Evolutionary conservation across 805 yeast species (phyloP).

Genomic region (Suhomyces tanzawaensis): DNA sequence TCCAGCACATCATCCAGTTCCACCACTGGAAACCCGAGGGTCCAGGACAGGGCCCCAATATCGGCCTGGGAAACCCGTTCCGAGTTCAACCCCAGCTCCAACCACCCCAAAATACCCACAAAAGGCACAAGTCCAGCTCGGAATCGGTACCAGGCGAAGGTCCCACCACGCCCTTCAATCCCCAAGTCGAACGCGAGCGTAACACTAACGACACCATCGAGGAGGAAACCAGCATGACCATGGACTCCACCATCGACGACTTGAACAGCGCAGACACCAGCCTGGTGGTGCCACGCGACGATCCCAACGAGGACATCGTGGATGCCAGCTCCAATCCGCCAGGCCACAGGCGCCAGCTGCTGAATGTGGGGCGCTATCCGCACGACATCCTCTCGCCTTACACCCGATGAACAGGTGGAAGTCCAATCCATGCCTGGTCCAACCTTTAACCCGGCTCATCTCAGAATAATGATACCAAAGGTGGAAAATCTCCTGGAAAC

Average conservation of each 20-base stretch:
- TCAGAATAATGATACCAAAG: too few relatives aligned
- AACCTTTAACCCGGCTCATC: too few relatives aligned
- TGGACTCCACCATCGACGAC: constrained; percentile 13
- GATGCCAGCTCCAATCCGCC: constrained; percentile 8
- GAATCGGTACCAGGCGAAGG: constrained; percentile 21
- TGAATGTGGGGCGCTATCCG: constrained; percentile 28
- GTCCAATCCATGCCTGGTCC: too few relatives aligned
- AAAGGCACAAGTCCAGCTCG: constrained; percentile 34
- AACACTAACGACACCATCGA: constrained; percentile 8
- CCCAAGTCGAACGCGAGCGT: background rate
- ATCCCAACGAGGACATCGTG: constrained; percentile 9
- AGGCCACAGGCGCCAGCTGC: constrained; percentile 12
- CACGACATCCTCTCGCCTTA: constrained; percentile 26
- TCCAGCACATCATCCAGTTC: constrained; percentile 53
- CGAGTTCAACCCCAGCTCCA: constrained; percentile 9
- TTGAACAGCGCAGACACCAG: background rate
- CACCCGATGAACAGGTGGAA: constrained; percentile 11
- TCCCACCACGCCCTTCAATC: constrained; percentile 3
- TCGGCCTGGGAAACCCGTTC: constrained; percentile 8
- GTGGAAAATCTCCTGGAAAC: too few relatives aligned
- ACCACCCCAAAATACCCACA: constrained; percentile 23
- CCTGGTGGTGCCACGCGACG: constrained; percentile 4
- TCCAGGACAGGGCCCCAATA: constrained; percentile 17
- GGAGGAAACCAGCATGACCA: constrained; percentile 14
- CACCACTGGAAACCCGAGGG: constrained; percentile 56